phyloP scores from a whole-genome alignment of 805 yeast species.

The Candida dajiaensis region DNA sequence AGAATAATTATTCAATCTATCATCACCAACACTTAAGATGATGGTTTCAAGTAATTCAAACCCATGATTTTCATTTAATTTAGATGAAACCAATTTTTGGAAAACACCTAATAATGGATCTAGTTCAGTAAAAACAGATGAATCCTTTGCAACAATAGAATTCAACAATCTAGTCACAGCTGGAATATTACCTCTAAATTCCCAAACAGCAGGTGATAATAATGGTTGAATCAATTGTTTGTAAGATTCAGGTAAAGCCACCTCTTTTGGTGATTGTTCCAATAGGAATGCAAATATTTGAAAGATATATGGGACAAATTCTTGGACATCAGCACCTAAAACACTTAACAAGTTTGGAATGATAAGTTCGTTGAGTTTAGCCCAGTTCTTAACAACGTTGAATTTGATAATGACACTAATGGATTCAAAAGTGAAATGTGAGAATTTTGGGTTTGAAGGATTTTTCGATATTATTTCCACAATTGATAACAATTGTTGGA shows the following conservation, averaged over 20 bases:
- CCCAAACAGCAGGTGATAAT: conserved; percentile 91
- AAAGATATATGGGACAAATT: conserved; percentile 87
- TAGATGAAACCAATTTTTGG: conserved; percentile 86
- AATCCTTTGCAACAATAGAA: conserved; percentile 47
- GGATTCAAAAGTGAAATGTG: conserved; percentile 87
- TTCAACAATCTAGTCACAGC: conserved; percentile 79
- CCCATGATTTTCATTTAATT: conserved; percentile 73
- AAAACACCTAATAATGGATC: conserved; percentile 92
- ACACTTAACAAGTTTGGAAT: conserved; percentile 65
- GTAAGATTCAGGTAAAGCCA: conserved; percentile 58
- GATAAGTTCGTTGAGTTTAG: conserved; percentile 35
- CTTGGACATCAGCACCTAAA: conserved; percentile 82
- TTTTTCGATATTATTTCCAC: conserved; percentile 69
- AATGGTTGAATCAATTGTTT: conserved; percentile 71
- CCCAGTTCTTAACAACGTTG: conserved; percentile 27
- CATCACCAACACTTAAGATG: conserved; percentile 48
- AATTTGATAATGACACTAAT: conserved; percentile 69
- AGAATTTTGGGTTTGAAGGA: conserved; percentile 92
- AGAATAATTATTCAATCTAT: conserved; percentile 44
- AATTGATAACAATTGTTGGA: conserved; percentile 65
- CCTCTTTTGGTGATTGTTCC: conserved; percentile 46
- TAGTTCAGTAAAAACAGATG: conserved; percentile 35
- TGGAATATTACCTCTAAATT: conserved; percentile 85
- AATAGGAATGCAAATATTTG: conserved; percentile 81
- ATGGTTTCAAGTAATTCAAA: conserved; percentile 78